Conservation (phyloP, 106 monocot genomes). For the Iris macrosiphon region DNA sequence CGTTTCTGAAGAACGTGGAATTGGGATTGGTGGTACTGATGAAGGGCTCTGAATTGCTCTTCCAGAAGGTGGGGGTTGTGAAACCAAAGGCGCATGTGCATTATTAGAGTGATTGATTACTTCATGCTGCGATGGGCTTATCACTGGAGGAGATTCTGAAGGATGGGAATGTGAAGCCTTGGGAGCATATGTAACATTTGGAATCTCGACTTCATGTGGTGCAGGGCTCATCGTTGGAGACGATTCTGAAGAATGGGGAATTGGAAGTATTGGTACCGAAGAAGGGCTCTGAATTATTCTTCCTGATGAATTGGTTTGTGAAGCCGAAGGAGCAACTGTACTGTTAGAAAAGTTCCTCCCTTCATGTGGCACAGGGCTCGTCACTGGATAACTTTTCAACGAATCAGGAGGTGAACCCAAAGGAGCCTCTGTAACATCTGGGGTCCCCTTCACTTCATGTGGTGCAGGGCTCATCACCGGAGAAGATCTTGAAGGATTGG, state of each 20-base stretch:
- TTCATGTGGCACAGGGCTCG: not conserved
- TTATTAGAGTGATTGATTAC: not conserved
- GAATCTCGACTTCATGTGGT: conserved; percentile 10
- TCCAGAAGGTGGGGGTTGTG: conserved; percentile 14
- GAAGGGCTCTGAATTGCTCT: conserved; percentile 12
- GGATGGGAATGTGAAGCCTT: not conserved
- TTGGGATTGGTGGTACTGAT: conserved; percentile 13
- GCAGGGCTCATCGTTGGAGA: conserved; percentile 36
- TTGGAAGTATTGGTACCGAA: conserved; percentile 12
- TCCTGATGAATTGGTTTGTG: conserved; percentile 9
- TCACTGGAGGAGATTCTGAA: conserved; percentile 8
- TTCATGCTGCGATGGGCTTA: conserved; percentile 34
- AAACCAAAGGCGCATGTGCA: conserved; percentile 1
- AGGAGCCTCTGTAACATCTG: conserved; percentile 23
- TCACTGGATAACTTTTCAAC: too few relatives aligned
- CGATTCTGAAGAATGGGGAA: conserved; percentile 20
- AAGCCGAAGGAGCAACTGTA: not conserved
- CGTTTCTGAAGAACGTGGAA: not conserved
- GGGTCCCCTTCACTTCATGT: conserved; percentile 16
- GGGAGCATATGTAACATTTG: conserved; percentile 3
- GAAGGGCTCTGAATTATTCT: conserved; percentile 13
- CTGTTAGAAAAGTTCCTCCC: not conserved
- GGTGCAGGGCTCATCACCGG: conserved; percentile 41
- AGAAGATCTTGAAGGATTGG: conserved; percentile 30
- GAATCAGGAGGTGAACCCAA: not conserved